A percentile compares a stretch with the other conserved stretches of the same genome.
phyloP scores from a whole-genome alignment of 306 rosid species.

The Citrullus mucosospermus region DNA sequence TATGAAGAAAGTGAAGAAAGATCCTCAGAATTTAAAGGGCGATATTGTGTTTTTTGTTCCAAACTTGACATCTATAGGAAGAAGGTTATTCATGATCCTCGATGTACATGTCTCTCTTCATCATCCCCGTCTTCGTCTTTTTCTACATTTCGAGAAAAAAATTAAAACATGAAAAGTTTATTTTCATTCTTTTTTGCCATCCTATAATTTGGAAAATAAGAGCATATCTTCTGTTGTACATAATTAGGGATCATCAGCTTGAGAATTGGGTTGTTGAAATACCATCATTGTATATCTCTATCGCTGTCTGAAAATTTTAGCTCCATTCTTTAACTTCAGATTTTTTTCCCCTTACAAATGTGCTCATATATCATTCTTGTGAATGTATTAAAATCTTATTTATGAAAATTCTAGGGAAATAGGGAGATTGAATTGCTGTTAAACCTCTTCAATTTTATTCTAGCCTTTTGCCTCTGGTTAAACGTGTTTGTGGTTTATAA shows the following conservation, averaged over 20 bases:
- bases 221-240: neutral
- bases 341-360: no score
- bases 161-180: neutral
- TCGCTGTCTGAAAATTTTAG: no score
- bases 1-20: slow-evolving; percentile 21
- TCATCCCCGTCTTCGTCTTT: slow-evolving; percentile 31
- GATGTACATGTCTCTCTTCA: slow-evolving; percentile 36
- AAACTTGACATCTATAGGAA: slow-evolving; percentile 36
- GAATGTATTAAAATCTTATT: no score
- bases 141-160: slow-evolving; percentile 29
- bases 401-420: no score
- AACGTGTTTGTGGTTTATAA: no score
- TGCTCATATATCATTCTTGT: no score
- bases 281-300: no score
- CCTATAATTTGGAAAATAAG: neutral
- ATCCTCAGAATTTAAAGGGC: slow-evolving; percentile 18
- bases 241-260: neutral
- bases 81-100: slow-evolving; percentile 42
- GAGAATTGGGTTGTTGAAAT: neutral
- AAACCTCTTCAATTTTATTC: no score
- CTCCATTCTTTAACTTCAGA: neutral
- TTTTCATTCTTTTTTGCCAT: neutral
- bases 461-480: no score
- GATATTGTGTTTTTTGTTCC: slow-evolving; percentile 60
- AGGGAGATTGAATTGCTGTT: no score